Evolutionary conservation across 177 flowering plant genomes (phyloP), one percentile per base, ranked within the genome.

Genomic region (Vitis hybrid): DNA sequence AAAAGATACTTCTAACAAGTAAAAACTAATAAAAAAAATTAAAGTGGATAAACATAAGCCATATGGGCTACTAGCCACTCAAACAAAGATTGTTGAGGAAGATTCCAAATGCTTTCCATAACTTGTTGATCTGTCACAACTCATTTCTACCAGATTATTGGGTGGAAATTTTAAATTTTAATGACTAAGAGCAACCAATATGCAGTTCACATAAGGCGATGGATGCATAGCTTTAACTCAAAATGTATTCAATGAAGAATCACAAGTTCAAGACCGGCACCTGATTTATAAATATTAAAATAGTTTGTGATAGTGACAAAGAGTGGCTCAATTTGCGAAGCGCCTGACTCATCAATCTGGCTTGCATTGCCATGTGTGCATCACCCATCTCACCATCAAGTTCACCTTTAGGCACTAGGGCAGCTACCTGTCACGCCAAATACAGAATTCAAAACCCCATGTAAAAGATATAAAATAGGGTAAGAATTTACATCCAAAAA

Each of bases 321-420:
- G 98, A 95, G 76, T 93, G 98, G 78, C 97, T 85, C 82, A 95
- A 72, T 79, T 95, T 95, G 66, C 98, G 91, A 63, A 95, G 92
- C 2, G 99, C 99, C 77, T 95, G 99, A 78, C 98, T 95, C 99
- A 92, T 95, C 75, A 95, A 65, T 81, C 99, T 86, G 55, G 99
- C 99, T 85, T 95, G 99, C 96, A 95, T 81, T 50, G 99, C 98
- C 97, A 95, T 88, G 77, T 95, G 98, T 58, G 99, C 97, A 83
- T 95, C 99, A 52, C 99, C 99, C 98, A 95, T 95, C 80, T 95
- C 99, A 62, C 99, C 99, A 70, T 95, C 98, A 79, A 95, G 97
- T 74, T 95, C 98, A 75, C 93, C 82, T 85, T 93, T 91, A 39
- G 99, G 98, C 56, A 95, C 98, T 74, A 95, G 92, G 19, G 98